Conservation (phyloP, 306 rosid species). For the Cyamopsis tetragonoloba region DNA sequence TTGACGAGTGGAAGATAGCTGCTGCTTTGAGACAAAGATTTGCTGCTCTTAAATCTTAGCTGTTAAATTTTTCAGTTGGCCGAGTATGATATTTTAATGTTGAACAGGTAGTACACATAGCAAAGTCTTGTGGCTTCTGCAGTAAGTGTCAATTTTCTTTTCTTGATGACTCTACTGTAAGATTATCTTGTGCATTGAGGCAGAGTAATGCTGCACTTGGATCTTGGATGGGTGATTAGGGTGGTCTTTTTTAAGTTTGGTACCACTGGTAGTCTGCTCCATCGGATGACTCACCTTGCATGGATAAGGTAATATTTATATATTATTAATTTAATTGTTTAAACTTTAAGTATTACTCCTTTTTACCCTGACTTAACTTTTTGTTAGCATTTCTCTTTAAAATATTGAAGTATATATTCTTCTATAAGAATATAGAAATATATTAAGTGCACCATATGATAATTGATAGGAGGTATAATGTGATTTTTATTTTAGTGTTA, state of each 20-base stretch:
- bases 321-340: too few relatives aligned
- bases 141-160: neutral
- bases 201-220: neutral
- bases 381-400: too few relatives aligned
- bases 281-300: too few relatives aligned
- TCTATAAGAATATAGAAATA: neutral
- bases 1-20: conserved; percentile 71
- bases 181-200: neutral
- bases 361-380: neutral
- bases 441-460: neutral
- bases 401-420: too few relatives aligned
- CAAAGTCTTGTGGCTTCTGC: neutral
- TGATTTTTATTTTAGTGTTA: neutral
- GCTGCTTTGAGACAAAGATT: conserved; percentile 71
- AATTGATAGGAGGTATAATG: neutral
- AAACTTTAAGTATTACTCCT: conserved; percentile 8
- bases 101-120: neutral
- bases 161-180: neutral
- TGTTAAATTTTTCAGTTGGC: conserved; percentile 13
- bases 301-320: too few relatives aligned
- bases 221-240: conserved; percentile 11
- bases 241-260: too few relatives aligned
- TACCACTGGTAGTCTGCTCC: too few relatives aligned
- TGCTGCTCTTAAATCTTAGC: conserved; percentile 47
- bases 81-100: neutral